Percentiles rank a stretch among this genome's conserved stretches.
Evolutionary conservation across 2,329 filamentous ascomycete genomes (phyloP).

Genomic region (Penicillium sp.): DNA sequence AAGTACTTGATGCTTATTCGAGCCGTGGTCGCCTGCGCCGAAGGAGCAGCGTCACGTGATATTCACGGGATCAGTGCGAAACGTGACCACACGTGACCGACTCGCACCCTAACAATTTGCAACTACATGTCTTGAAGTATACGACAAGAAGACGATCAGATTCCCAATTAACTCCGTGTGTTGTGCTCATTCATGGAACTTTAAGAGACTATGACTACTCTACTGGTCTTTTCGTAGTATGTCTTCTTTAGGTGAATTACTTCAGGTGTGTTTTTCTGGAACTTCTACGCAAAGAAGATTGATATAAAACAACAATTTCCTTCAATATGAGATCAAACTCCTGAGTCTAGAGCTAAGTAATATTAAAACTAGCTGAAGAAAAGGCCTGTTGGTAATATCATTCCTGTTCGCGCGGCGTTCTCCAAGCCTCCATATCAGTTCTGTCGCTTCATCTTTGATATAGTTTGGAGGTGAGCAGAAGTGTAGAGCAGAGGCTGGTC

Average conservation of each 20-base stretch:
- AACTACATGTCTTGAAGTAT: not conserved
- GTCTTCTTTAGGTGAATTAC: not conserved
- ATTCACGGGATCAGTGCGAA: not conserved
- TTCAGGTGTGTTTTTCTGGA: not conserved
- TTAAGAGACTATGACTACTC: accelerated
- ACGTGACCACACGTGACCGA: not conserved
- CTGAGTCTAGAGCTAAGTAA: not conserved
- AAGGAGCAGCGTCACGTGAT: not conserved
- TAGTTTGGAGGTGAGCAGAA: not conserved
- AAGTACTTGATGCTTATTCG: not conserved
- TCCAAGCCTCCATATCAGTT: not conserved
- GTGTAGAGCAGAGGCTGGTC: not conserved
- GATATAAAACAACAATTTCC: not conserved
- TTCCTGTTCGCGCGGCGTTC: no score
- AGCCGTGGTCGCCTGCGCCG: not conserved
- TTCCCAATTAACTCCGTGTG: not conserved
- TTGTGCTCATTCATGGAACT: accelerated
- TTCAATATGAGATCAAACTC: not conserved
- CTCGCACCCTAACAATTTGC: constrained; percentile 4
- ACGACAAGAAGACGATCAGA: not conserved
- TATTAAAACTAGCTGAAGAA: not conserved
- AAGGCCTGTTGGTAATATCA: accelerated
- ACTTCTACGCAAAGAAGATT: not conserved
- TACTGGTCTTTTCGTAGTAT: not conserved
- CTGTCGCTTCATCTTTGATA: not conserved